Base-by-base conservation (phyloP, 441 rosid genomes). In the Aquilaria agallochum region DNA sequence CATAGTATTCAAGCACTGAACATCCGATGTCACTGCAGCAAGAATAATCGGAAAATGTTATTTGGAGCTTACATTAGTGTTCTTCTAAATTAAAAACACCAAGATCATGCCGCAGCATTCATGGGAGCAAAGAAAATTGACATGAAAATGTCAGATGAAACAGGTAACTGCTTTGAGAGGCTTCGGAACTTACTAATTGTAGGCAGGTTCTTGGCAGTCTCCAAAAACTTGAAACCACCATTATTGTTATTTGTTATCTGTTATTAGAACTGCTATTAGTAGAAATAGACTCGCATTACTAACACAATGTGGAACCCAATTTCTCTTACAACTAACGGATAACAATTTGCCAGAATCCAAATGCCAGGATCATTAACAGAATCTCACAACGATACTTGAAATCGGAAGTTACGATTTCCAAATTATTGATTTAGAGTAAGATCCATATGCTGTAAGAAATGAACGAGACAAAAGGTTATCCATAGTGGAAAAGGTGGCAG, bases 151-250 rank as follows among this genome's bases (percentile, higher is more conserved):
- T 31, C 34, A 60, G 45, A 0, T 46, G 11, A 14, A 13, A 11
- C 12, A 12, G 9, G 31, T 54, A 20, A 36, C 5, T 4, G 6
- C 7, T 36, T 36, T 36, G 53, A 9, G 47, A 46, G 46, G 45
- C 49, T 45, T 64, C n/a, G 15, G 58, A 71, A 85, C 98, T 72
- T 78, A 95, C 96, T 84, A 58, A 91, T 85, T 30, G 89, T 94
- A 48, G 97, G 98, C 80, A 89, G 68, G 76, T 85, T 84, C 82
- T 85, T 92, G 2, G 80, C 93, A 66, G 76, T 69, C 80, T 92
- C 89, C 9, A 95, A 94, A 82, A 92, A 95, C 87, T 78, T 80
- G 78, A 86, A 82, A 69, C 78, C 79, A 71, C 81, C 85, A 62
- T 71, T 60, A 20, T 1, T 36, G 56, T 68, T 72, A 15, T 70